Base-by-base conservation (phyloP, 228 moss, liverwort and hornwort genomes). In the Sphagnum fallax region DNA sequence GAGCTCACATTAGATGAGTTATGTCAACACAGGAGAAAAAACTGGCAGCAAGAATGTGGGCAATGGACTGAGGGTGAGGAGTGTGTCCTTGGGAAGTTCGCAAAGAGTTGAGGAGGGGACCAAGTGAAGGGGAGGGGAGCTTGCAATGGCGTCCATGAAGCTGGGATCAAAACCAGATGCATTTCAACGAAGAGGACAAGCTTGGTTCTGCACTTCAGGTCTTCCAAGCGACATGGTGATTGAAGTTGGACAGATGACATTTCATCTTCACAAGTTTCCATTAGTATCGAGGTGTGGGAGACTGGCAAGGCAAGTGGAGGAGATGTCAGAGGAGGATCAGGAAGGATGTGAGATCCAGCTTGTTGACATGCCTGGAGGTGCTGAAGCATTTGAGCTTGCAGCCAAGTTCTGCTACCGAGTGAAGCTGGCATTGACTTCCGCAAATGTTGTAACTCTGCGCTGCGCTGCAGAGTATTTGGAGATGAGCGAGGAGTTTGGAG, bases 401-500 rank as follows among this genome's bases (percentile, higher is more conserved):
- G 98, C 98, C 3, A 98, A 98, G 83, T 94, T 98, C 68, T 98
- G 94, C 71, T 98, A 98, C 47, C 94, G 98, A 16, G 85, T 84
- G 48, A 93, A 89, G 74, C 81, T 94, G 82, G 93, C 93, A 70
- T 79, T 94, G 67, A 82, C 78, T 6, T 69, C 98, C 0, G 75
- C 58, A 51, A 98, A 92, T 48, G 78, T 94, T 6, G 73, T 89
- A 0, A 87, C 92, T 0, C 77, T 98, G 5, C 82, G 89, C 50
- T 98, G 94, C 64, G 91, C 90, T 10, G 92, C 98, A 0, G 94
- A 93, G 66, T 90, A 83, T 58, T 64, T 98, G 59, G 93, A 92
- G 70, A 98, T 98, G 98, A 92, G 84, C 0, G 94, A 94, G 64
- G 98, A 94, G 58, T 70, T 92, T n/a, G 87, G 80, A 6, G 84